A percentile compares a stretch with the other conserved stretches of the same genome.
These are phyloP conservation scores for Nicotiana undulata DNA, from an alignment of 257 asterid genomes.

Conservation along the genomic window DNA sequence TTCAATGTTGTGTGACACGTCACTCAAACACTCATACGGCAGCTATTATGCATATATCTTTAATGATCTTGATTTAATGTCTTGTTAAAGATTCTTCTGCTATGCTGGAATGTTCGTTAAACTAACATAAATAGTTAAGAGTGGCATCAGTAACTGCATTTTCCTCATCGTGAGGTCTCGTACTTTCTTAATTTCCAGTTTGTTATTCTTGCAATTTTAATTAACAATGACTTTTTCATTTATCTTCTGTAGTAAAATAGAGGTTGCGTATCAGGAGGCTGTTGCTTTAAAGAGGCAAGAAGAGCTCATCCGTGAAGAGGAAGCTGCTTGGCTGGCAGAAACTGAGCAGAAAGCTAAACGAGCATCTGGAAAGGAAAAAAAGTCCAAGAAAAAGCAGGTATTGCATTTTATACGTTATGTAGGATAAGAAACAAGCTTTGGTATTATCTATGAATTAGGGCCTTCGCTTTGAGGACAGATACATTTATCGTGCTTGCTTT, in stretches of 20 bases:
- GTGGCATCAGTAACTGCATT: background rate
- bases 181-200: background rate
- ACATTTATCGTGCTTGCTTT: constrained; percentile 7
- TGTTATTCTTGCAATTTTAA: background rate
- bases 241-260: constrained; percentile 57
- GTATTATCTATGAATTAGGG: background rate
- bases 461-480: background rate
- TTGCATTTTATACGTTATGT: background rate
- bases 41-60: background rate
- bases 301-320: constrained; percentile 96
- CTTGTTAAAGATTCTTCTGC: background rate
- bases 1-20: background rate
- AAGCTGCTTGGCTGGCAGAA: constrained; percentile 83
- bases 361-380: constrained; percentile 68
- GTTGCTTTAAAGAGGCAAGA: constrained; percentile 90
- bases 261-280: constrained; percentile 90
- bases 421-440: background rate
- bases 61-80: background rate
- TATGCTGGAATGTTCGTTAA: background rate
- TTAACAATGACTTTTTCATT: background rate
- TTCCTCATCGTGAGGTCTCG: background rate
- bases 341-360: constrained; percentile 60
- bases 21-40: background rate
- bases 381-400: constrained; percentile 62
- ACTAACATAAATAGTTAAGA: background rate